phyloP scores from a whole-genome alignment of 768 basidiomycete species.

The Hortiboletus flavorubellus region DNA sequence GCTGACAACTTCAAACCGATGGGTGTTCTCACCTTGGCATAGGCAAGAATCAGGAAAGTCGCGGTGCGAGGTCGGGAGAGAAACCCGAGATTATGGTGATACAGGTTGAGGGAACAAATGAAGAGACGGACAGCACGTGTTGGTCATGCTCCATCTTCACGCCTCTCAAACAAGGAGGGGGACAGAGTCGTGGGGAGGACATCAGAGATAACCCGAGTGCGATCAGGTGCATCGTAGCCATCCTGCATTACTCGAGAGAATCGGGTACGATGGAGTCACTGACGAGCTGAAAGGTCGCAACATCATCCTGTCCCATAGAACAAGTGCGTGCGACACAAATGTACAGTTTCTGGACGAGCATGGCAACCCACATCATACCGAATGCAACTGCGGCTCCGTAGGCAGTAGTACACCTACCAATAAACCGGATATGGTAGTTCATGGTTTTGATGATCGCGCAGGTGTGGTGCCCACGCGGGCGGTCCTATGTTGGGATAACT shows the following conservation, averaged over 20 bases:
- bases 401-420: not conserved
- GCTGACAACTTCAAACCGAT: not conserved
- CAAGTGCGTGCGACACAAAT: not conserved
- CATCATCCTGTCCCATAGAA: too few relatives aligned
- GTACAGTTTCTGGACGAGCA: not conserved
- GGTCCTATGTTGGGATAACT: not conserved
- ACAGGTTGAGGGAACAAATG: conserved; percentile 12
- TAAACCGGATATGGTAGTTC: not conserved
- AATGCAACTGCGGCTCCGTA: not conserved
- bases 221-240: not conserved
- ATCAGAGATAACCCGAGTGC: too few relatives aligned
- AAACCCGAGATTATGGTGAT: conserved; percentile 11
- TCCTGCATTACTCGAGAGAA: not conserved
- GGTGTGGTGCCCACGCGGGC: not conserved
- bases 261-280: not conserved
- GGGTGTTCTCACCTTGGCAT: conserved; percentile 8
- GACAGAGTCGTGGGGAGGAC: too few relatives aligned
- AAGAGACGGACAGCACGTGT: conserved; percentile 4
- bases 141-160: not conserved
- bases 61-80: not conserved
- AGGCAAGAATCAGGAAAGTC: not conserved
- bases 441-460: not conserved
- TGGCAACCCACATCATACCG: not conserved
- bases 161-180: not conserved
- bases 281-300: not conserved